Evolutionary conservation across 805 yeast species (phyloP), one percentile per base, ranked within the genome.

Genomic region (Saturnispora serradocipensis): DNA sequence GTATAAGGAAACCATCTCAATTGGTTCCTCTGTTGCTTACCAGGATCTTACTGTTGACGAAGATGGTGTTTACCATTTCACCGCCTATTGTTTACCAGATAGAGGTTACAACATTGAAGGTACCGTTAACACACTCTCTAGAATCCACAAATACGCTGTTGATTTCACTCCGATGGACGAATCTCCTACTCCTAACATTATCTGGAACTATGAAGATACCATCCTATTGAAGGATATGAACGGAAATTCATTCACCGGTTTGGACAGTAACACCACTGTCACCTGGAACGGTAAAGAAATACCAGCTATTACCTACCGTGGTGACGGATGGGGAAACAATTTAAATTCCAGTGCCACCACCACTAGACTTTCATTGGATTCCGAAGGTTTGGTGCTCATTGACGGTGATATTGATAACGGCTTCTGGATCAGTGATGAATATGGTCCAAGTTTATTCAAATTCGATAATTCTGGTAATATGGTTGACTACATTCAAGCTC

Each of bases 41-140:
- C 66, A 66, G 42, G 56, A 61, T 48, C 44, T 66, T 27, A 25
- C 48, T 1, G 60, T 61, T 30, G 53, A 42, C 40, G 27, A 49
- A 7, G 47, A 59, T 45, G 65, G 63, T 24, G 58, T 51, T 20
- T 66, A 66, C 48, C 54, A 62, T 22, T 64, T 64, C 51, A 56
- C 50, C 15, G 59, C 65, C 3, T 65, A 59, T 55, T 59, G 59
- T 42, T 57, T 66, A 32, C 68, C 68, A 10, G 69, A 66, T 50
- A 61, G 69, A 52, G 69, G 69, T 48, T 63, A 62, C 63, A 66
- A 66, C 53, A 59, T 67, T 28, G 51, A 61, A 8, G 69, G 69
- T 42, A 65, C 69, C 10, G 54, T 64, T 28, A 61, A 64, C 54
- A 61, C 54, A 39, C 57, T 49, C 44, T 52, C 63, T 13, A 57